Base-by-base conservation (phyloP, 192 early-diverging fungal species). In the Coemansia sp. region DNA sequence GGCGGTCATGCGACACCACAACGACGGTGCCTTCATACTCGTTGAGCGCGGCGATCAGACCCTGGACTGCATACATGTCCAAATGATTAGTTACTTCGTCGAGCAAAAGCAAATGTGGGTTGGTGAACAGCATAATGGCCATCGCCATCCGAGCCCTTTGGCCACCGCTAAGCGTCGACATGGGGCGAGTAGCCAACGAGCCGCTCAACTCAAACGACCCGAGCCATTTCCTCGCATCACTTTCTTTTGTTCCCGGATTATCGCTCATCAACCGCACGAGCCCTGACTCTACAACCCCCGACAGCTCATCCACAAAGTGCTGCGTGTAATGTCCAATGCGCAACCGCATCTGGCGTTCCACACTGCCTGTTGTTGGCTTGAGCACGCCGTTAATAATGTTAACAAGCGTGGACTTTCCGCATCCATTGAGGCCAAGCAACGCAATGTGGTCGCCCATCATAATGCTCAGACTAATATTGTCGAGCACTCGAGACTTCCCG, bases 51-150 rank as follows among this genome's bases (percentile, higher is more conserved):
- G 88, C 82, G 21, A 89, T 80, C 26, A 96, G 75, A 10, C 87
- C 87, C 28, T 90, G 84, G 54, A 93, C 90, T 3, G 93, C 91
- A 36, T 86, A 83, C 82, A 94, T 91, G 79, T 97, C 94, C 26
- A 97, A 77, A 62, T 91, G 94, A 63, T 93, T 97, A 6, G 93
- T 94, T 58, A 90, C 88, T 62, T 93, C 91, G 71, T 93, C 91
- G 7, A 93, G 79, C 46, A 91, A 62, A 17, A 91, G 72, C 53
- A 93, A 60, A 60, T 93, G 88, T 31, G 89, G 89, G 53, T 75
- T 70, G 19, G 82, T 80, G 36, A 83, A 82, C 50, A 88, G 75
- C 69, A 88, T 84, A 6, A 87, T 68, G 2, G 91, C 90, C 67
- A 94, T 77, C 0, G 89, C 89, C 42, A 97, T 85, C 15, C 94